A percentile compares a stretch with the other conserved stretches of the same genome.
Evolutionary conservation across 2,329 filamentous ascomycete species (phyloP).

Genomic region (Nectriaceae sp.): DNA sequence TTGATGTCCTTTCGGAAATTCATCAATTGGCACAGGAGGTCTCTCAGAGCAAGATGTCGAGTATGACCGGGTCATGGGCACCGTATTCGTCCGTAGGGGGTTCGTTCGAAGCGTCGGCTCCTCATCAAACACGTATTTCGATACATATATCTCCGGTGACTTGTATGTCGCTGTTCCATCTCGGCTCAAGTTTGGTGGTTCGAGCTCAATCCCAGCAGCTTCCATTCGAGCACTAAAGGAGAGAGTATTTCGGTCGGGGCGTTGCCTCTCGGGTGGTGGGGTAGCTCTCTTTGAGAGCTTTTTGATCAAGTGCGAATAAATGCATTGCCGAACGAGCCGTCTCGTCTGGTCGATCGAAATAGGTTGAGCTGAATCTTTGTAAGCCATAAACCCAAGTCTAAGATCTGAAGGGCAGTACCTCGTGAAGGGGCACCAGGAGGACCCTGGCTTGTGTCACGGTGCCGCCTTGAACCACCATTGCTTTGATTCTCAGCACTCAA

Average conservation of each 20-base stretch:
- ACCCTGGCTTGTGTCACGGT: constrained; percentile 24
- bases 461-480: constrained; percentile 18
- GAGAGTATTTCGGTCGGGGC: constrained; percentile 12
- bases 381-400: neutral
- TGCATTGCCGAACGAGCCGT: constrained; percentile 34
- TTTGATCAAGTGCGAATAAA: constrained; percentile 33
- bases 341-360: constrained; percentile 39
- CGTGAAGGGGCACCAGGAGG: constrained; percentile 12
- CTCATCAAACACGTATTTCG: constrained; percentile 39
- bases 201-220: constrained; percentile 9
- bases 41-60: constrained; percentile 49
- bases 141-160: constrained; percentile 22
- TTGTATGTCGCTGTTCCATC: constrained; percentile 7
- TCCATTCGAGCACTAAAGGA: constrained; percentile 25
- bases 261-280: constrained; percentile 15
- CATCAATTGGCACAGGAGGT: constrained; percentile 22
- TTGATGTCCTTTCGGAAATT: constrained; percentile 13
- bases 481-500: constrained; percentile 23
- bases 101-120: constrained; percentile 39
- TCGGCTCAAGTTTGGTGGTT: constrained; percentile 5
- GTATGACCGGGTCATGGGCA: constrained; percentile 36
- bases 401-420: constrained; percentile 12
- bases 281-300: constrained; percentile 22
- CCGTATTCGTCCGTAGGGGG: constrained; percentile 24
- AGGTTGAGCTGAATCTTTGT: constrained; percentile 23